These are phyloP conservation scores for Coemansia sp. DNA, from an alignment of 192 early-diverging fungal species.

Conservation along the genomic window DNA sequence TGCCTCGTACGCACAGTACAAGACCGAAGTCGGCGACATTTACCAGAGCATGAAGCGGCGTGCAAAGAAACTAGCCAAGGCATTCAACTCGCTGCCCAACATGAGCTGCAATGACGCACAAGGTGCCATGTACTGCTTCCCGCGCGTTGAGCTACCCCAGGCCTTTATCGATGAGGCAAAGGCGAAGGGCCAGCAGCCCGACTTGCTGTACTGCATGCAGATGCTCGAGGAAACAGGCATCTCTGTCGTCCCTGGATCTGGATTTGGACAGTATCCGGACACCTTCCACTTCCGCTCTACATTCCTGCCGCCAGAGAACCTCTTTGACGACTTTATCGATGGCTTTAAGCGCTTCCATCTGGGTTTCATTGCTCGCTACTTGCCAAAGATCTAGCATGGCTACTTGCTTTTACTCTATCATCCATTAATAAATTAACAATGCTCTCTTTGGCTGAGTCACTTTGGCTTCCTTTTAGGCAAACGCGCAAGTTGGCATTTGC, in stretches of 20 bases:
- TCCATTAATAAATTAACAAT: not conserved
- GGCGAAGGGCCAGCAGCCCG: slow-evolving; percentile 71
- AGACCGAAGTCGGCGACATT: slow-evolving; percentile 70
- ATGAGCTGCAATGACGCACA: slow-evolving; percentile 84
- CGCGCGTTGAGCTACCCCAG: slow-evolving; percentile 70
- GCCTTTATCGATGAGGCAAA: slow-evolving; percentile 79
- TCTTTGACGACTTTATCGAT: slow-evolving; percentile 87
- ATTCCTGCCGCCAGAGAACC: slow-evolving; percentile 90
- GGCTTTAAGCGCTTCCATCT: slow-evolving; percentile 78
- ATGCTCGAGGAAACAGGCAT: slow-evolving; percentile 94
- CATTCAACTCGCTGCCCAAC: slow-evolving; percentile 81
- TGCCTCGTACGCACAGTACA: slow-evolving; percentile 72
- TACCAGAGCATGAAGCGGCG: slow-evolving; percentile 80
- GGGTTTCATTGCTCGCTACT: slow-evolving; percentile 71
- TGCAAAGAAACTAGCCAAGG: slow-evolving; percentile 69
- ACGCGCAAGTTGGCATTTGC: not conserved
- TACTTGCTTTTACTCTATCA: not conserved
- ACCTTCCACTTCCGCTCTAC: slow-evolving; percentile 97
- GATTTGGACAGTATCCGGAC: slow-evolving; percentile 85
- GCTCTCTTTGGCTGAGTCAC: not conserved
- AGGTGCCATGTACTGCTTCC: slow-evolving; percentile 98
- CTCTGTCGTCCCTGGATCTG: slow-evolving; percentile 92
- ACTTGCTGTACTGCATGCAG: slow-evolving; percentile 87
- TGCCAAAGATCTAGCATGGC: slow-evolving; percentile 22
- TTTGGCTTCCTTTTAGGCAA: not conserved